A percentile compares a stretch with the other conserved stretches of the same genome.
phyloP scores from a whole-genome alignment of 2,329 filamentous ascomycete genomes.

The Mariannaea elegans region DNA sequence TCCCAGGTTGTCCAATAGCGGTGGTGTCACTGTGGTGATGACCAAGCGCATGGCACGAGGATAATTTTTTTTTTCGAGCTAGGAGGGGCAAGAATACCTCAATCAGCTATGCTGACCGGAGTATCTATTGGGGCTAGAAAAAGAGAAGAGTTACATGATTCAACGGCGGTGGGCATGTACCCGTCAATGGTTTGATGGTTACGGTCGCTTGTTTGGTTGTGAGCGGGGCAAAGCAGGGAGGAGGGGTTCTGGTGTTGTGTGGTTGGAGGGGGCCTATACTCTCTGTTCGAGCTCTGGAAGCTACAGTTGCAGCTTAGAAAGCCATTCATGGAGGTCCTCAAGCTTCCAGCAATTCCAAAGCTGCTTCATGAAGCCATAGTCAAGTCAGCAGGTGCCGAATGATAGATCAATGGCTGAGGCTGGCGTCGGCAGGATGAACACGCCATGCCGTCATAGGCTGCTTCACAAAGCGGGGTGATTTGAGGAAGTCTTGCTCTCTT shows the following conservation, averaged over 20 bases:
- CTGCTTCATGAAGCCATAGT: neutral
- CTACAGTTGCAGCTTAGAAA: conserved; percentile 6
- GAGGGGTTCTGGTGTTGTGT: conserved; percentile 8
- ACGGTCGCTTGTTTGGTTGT: neutral
- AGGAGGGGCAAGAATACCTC: conserved; percentile 4
- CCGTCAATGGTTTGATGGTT: neutral
- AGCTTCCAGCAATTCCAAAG: neutral
- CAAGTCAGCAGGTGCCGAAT: neutral
- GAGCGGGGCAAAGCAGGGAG: conserved; percentile 15
- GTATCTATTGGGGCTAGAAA: conserved; percentile 17
- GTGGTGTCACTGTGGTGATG: neutral
- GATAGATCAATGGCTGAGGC: conserved; percentile 9
- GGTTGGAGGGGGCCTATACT: neutral
- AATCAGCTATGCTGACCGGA: conserved; percentile 5
- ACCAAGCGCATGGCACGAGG: conserved; percentile 31
- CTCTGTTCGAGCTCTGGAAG: neutral
- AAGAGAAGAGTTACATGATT: conserved; percentile 21
- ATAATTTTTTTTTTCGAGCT: conserved; percentile 10
- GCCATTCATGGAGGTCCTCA: neutral
- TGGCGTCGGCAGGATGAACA: conserved; percentile 3
- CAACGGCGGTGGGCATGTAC: conserved; percentile 12
- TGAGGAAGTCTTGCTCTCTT: neutral
- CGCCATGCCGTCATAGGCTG: conserved; percentile 17
- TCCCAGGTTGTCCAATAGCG: conserved; percentile 28
- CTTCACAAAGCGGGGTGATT: conserved; percentile 10